These are phyloP conservation scores for Boletus semigastroideus DNA, from an alignment of 1,284 basidiomycete genomes.

Conservation along the genomic window DNA sequence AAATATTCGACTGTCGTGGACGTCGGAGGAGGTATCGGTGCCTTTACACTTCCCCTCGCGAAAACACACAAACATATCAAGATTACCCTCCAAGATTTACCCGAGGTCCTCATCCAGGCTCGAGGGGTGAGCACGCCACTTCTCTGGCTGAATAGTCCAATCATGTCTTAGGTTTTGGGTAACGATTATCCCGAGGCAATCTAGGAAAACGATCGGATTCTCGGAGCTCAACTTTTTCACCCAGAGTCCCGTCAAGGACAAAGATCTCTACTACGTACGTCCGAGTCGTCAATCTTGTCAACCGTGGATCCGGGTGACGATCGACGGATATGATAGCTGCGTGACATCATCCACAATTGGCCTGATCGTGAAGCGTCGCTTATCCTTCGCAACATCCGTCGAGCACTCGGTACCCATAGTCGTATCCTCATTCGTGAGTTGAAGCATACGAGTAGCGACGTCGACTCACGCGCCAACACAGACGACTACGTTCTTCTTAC, in stretches of 20 bases:
- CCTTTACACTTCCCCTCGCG: conserved; percentile 29
- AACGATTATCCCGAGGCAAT: conserved; percentile 26
- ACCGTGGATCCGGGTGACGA: background rate
- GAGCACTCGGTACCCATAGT: conserved; percentile 27
- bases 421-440: conserved; percentile 33
- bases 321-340: conserved; percentile 16
- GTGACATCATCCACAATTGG: conserved; percentile 34
- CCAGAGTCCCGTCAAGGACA: conserved; percentile 24
- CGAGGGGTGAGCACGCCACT: conserved; percentile 15
- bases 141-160: background rate
- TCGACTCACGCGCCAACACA: conserved; percentile 7
- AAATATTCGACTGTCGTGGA: conserved; percentile 30
- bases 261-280: conserved; percentile 35
- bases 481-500: conserved; percentile 26
- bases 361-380: conserved; percentile 25
- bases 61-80: conserved; percentile 27
- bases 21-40: conserved; percentile 35
- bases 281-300: background rate
- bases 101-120: conserved; percentile 25
- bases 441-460: background rate
- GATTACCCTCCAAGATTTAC: conserved; percentile 33
- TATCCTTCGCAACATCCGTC: conserved; percentile 30
- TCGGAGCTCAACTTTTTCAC: conserved; percentile 32
- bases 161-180: conserved; percentile 23
- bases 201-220: conserved; percentile 26